Evolutionary conservation across 306 rosid species (phyloP).

Genomic region (Calophaca sinica): DNA sequence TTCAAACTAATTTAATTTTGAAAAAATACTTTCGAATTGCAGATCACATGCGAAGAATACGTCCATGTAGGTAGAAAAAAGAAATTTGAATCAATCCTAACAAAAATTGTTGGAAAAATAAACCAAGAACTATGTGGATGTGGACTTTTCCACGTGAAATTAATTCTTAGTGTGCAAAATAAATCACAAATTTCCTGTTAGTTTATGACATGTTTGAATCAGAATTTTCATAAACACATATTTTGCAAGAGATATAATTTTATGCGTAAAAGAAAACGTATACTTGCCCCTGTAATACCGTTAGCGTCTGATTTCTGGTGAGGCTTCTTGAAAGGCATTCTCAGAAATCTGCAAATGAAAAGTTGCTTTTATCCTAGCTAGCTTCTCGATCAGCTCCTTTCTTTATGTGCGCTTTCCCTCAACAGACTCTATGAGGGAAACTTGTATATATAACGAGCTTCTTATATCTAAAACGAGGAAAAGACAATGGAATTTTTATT

Average conservation of each 20-base stretch:
- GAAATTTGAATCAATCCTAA: too few species aligned
- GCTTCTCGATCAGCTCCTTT: not conserved
- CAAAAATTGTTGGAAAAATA: too few species aligned
- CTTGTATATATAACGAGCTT: not conserved
- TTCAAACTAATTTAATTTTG: too few species aligned
- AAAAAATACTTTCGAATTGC: not conserved
- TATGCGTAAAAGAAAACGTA: not conserved
- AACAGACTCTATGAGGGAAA: not conserved
- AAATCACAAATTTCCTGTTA: not conserved
- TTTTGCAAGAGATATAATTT: not conserved
- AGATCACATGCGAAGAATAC: not conserved
- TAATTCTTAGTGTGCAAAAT: not conserved
- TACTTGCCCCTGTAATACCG: rapidly evolving
- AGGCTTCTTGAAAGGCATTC: slow-evolving; percentile 52
- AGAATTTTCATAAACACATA: not conserved
- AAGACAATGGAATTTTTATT: not conserved
- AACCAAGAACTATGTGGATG: too few species aligned
- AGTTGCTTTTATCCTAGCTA: not conserved
- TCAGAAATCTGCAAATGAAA: slow-evolving; percentile 25
- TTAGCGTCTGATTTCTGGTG: not conserved
- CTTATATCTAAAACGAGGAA: not conserved
- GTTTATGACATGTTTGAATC: not conserved
- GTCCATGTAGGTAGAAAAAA: not conserved
- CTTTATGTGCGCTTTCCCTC: not conserved
- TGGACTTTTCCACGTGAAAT: too few species aligned